phyloP scores from a whole-genome alignment of 2,329 filamentous ascomycete genomes.

The Geosmithia flava region DNA sequence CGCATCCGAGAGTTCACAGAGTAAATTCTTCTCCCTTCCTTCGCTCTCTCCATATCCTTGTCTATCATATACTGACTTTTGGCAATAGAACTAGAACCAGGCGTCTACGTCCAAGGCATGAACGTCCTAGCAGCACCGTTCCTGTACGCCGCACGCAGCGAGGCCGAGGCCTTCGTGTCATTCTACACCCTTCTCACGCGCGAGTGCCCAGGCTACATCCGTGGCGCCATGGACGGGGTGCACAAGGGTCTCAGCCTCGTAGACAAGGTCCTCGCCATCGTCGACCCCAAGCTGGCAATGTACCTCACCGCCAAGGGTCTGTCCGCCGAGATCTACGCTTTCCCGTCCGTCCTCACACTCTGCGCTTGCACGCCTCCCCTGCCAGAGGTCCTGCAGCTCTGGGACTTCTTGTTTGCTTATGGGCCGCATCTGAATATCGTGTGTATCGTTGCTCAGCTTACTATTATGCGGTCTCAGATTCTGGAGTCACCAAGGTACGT shows the following conservation, averaged over 20 bases:
- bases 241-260: slow-evolving; percentile 85
- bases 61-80: slow-evolving; percentile 4
- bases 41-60: background rate
- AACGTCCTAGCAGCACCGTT: slow-evolving; percentile 95
- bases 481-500: slow-evolving; percentile 71
- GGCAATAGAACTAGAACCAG: slow-evolving; percentile 43
- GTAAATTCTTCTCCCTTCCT: background rate
- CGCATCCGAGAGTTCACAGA: slow-evolving; percentile 2
- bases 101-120: slow-evolving; percentile 97
- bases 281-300: slow-evolving; percentile 75
- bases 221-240: slow-evolving; percentile 93
- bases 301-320: slow-evolving; percentile 80
- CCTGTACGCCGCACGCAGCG: slow-evolving; percentile 84
- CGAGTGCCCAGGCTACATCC: slow-evolving; percentile 87
- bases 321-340: slow-evolving; percentile 90
- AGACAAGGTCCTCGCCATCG: slow-evolving; percentile 81
- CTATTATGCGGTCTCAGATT: slow-evolving; percentile 76
- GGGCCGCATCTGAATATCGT: slow-evolving; percentile 90
- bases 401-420: slow-evolving; percentile 97
- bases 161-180: slow-evolving; percentile 86
- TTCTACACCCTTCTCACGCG: slow-evolving; percentile 79
- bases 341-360: slow-evolving; percentile 85
- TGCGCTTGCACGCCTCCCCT: slow-evolving; percentile 93
- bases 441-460: slow-evolving; percentile 90
- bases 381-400: slow-evolving; percentile 82